phyloP scores from a whole-genome alignment of 2,329 filamentous ascomycete species.

The Trichoderma afroharzianum region DNA sequence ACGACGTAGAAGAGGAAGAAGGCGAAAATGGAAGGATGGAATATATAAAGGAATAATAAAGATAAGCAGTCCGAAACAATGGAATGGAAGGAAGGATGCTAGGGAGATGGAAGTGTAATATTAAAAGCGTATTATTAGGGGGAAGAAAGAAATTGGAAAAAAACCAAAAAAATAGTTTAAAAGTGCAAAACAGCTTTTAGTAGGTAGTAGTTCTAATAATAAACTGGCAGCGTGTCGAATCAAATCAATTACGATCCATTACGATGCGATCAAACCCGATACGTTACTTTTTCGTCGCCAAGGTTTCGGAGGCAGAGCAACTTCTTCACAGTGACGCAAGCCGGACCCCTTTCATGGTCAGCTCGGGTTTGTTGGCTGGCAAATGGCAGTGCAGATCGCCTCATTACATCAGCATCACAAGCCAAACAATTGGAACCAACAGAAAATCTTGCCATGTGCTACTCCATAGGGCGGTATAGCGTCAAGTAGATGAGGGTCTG shows the following conservation, averaged over 20 bases:
- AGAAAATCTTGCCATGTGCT: not conserved
- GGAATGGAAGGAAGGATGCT: not conserved
- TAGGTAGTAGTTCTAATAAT: not conserved
- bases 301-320: not conserved
- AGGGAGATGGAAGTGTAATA: not conserved
- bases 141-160: not conserved
- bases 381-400: not conserved
- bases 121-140: not conserved
- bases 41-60: not conserved
- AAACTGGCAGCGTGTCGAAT: not conserved
- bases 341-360: not conserved
- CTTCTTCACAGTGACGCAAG: conserved; percentile 14
- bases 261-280: not conserved
- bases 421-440: not conserved
- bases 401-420: conserved; percentile 15
- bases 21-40: not conserved
- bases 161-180: not conserved
- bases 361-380: not conserved
- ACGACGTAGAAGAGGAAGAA: not conserved
- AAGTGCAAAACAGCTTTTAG: not conserved
- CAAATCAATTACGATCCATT: not conserved
- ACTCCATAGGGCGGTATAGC: not conserved
- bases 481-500: not conserved
- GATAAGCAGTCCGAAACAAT: not conserved
- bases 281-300: not conserved